phyloP scores from a whole-genome alignment of 2,329 filamentous ascomycete genomes.

The Whalleya microplaca region DNA sequence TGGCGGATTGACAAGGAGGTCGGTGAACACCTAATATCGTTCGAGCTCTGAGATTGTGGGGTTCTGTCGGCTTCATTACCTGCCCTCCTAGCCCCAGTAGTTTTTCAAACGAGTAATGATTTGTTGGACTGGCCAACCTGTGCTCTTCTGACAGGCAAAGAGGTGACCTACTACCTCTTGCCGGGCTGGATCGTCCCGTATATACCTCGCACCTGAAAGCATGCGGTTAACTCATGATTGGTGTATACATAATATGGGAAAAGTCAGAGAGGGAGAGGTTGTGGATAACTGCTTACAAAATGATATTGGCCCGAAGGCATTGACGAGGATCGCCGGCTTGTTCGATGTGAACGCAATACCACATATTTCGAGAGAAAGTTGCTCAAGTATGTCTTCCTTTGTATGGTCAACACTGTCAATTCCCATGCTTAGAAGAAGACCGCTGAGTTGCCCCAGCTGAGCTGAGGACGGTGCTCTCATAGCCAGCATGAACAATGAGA shows the following conservation, averaged over 20 bases:
- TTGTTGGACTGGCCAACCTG: conserved; percentile 45
- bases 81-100: conserved; percentile 29
- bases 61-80: background rate
- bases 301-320: conserved; percentile 52
- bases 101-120: conserved; percentile 37
- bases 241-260: background rate
- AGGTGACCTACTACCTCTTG: conserved; percentile 40
- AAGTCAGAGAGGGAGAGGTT: too few species aligned
- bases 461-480: conserved; percentile 11
- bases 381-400: conserved; percentile 37
- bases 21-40: background rate
- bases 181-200: conserved; percentile 31
- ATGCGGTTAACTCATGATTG: background rate
- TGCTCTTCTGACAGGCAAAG: conserved; percentile 38
- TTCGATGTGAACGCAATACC: conserved; percentile 50
- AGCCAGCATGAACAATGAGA: conserved; percentile 40
- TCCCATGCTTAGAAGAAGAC: conserved; percentile 2
- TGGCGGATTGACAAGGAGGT: background rate
- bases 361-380: conserved; percentile 44
- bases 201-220: conserved; percentile 38
- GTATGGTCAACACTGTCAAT: background rate
- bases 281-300: conserved; percentile 40
- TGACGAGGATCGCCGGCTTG: conserved; percentile 47
- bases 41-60: background rate
- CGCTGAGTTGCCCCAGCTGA: conserved; percentile 10